A percentile compares a stretch with the other conserved stretches of the same genome.
phyloP scores from a whole-genome alignment of 2,329 filamentous ascomycete species.

The Penicillium janthinellum region DNA sequence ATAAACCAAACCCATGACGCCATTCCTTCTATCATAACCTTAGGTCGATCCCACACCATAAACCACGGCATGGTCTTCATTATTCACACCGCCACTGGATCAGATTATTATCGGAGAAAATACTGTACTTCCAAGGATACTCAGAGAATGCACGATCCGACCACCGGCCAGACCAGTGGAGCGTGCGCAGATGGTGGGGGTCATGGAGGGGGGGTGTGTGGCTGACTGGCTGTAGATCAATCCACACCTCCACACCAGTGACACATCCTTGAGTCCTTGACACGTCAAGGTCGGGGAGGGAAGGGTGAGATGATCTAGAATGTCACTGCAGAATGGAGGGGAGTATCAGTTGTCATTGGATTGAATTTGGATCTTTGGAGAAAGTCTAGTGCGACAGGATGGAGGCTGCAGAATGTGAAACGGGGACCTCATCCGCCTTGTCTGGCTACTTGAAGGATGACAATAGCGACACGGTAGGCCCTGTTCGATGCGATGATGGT shows the following conservation, averaged over 20 bases:
- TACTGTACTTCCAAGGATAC: neutral
- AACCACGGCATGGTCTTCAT: neutral
- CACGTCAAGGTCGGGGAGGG: conserved; percentile 14
- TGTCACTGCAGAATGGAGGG: neutral
- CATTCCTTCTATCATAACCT: neutral
- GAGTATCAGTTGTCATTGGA: neutral
- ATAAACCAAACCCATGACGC: neutral
- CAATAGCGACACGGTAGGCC: neutral
- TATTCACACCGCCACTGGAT: neutral
- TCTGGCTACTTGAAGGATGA: too few species aligned
- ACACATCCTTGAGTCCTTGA: conserved; percentile 18
- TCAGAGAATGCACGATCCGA: neutral
- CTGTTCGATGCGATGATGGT: neutral
- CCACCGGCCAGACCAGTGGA: neutral
- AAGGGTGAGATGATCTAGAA: neutral
- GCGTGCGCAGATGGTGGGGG: neutral
- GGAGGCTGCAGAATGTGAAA: neutral
- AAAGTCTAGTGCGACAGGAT: neutral
- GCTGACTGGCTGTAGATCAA: neutral
- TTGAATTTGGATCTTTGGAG: too few species aligned
- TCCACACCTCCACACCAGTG: conserved; percentile 10
- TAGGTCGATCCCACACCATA: too few species aligned
- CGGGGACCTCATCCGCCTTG: too few species aligned
- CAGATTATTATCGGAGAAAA: too few species aligned
- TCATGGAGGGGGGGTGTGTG: neutral